These are phyloP conservation scores for Aspergillus carlsbadensis DNA, from an alignment of 495 filamentous ascomycete species.

Conservation along the genomic window DNA sequence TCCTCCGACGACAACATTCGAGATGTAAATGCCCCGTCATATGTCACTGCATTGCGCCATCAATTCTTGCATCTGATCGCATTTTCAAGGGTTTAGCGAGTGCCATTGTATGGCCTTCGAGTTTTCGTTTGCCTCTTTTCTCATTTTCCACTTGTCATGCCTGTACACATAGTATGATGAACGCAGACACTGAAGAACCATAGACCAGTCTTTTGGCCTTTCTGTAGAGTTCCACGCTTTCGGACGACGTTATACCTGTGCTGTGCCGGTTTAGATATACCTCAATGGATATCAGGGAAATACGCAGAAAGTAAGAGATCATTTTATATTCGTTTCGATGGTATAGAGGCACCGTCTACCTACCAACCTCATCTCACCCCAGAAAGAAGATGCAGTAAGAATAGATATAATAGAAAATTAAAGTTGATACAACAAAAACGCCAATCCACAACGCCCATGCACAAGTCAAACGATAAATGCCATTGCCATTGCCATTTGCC, in stretches of 20 bases:
- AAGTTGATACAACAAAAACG: not conserved
- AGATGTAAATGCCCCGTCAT: slow-evolving; percentile 27
- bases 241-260: too few relatives aligned
- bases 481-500: not conserved
- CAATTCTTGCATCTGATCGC: slow-evolving; percentile 26
- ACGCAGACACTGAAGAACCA: not conserved
- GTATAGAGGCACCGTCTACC: too few relatives aligned
- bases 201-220: not conserved
- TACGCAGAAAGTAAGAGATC: not conserved
- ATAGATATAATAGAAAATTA: not conserved
- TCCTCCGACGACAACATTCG: not conserved
- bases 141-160: slow-evolving; percentile 1
- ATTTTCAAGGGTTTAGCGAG: slow-evolving; percentile 35
- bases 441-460: slow-evolving; percentile 3
- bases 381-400: not conserved
- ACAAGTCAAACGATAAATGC: not conserved
- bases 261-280: too few relatives aligned
- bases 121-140: not conserved
- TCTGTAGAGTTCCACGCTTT: too few relatives aligned
- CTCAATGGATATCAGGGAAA: too few relatives aligned
- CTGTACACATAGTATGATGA: slow-evolving; percentile 10
- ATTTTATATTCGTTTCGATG: not conserved
- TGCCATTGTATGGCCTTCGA: slow-evolving; percentile 13
- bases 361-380: too few relatives aligned
- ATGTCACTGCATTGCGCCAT: slow-evolving; percentile 30